Evolutionary conservation across 2,329 filamentous ascomycete species (phyloP).

Genomic region (Cercospora sp.): DNA sequence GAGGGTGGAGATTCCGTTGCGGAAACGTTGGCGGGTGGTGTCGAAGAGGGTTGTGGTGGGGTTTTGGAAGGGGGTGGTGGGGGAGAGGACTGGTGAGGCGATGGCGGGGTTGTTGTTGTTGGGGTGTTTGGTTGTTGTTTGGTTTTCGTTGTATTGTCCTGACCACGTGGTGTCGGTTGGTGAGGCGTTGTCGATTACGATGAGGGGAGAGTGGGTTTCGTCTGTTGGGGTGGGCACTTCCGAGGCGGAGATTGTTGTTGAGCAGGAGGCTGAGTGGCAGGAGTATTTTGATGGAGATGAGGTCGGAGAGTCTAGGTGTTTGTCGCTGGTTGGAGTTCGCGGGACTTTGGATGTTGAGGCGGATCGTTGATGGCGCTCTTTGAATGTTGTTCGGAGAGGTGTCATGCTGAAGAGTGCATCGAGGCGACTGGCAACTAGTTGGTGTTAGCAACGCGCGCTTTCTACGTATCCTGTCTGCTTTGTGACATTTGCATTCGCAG

Average conservation of each 20-base stretch:
- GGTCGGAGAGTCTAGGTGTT: neutral
- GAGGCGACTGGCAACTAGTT: neutral
- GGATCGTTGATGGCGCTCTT: neutral
- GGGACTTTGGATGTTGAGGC: neutral
- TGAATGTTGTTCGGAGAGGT: constrained; percentile 2
- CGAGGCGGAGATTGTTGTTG: neutral
- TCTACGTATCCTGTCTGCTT: neutral
- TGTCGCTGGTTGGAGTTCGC: neutral
- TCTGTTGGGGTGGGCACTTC: neutral
- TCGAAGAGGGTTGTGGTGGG: constrained; percentile 21
- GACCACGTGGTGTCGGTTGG: constrained; percentile 8
- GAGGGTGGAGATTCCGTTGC: constrained; percentile 18
- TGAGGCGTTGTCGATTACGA: constrained; percentile 1
- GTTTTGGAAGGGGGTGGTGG: neutral
- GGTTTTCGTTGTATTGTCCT: neutral
- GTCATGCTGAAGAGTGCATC: constrained; percentile 2
- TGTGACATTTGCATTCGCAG: no score
- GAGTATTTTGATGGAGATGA: neutral
- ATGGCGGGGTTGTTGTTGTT: neutral
- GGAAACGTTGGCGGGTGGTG: constrained; percentile 18
- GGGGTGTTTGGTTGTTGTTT: neutral
- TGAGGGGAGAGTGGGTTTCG: neutral
- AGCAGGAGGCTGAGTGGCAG: neutral
- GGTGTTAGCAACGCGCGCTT: neutral
- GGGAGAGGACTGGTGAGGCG: neutral